Evolutionary conservation across 139 green algal species (phyloP), one percentile per base, ranked within the genome.

Genomic region (Chlorella sorokiniana): DNA sequence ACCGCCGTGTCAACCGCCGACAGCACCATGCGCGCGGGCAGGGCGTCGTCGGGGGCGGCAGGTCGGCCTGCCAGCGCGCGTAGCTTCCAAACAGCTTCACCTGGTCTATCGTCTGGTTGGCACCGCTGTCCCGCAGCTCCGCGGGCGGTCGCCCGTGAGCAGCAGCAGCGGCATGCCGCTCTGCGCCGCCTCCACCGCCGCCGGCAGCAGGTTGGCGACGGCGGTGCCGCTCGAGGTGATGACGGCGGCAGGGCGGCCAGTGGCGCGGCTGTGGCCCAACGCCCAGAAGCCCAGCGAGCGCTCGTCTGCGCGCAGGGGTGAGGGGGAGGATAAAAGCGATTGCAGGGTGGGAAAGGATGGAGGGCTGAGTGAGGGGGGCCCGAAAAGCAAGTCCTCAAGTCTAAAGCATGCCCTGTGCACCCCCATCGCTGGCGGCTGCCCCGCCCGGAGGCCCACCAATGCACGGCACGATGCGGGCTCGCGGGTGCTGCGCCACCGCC

Each of bases 101-200:
- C 88, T 98, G 95, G 88, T 98, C 90, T 45, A 98, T 98, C 25
- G 93, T 97, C 76, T 99, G 97, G 85, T 99, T 99, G 48, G 96
- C 94, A 4, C 93, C 95, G 0, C 90, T 97, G 83, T 96, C 93
- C 0, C 93, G 83, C 74, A 99, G 92, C 88, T 99, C 96, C 0
- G 86, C 86, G 0, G 97, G 4, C 97, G 85, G 81, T 99, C 97
- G 18, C 96, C 97, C 0, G 96, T 98, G 3, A 99, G 86, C 62
- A 99, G 74, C 65, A 99, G 85, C 87, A 99, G 70, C 31, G 97
- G 97, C 62, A 98, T 90, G 11, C 85, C 81, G 33, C 83, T 86
- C 71, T 96, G 90, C 9, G 62, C 83, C 0, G 95, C 95, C 85
- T 99, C 97, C n/a, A 98, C 92, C 20, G 95, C 95, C 3, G 96